phyloP scores from a whole-genome alignment of 352 stramenopile genomes.

The Phytophthora agathidicida region DNA sequence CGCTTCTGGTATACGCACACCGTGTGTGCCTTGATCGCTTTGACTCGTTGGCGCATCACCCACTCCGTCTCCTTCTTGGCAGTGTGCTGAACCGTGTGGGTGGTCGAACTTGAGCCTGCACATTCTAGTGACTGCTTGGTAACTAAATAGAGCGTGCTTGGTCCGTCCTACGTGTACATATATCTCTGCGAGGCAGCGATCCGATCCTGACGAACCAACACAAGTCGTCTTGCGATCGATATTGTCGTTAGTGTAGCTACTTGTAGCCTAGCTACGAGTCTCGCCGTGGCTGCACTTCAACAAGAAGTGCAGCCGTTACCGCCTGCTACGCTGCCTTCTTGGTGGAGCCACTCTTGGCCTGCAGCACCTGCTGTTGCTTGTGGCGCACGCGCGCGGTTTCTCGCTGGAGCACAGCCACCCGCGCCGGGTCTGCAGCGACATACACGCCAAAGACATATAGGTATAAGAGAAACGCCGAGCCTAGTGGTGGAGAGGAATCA shows the following conservation, averaged over 20 bases:
- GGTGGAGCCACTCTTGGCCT: conserved; percentile 23
- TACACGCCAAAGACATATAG: not conserved
- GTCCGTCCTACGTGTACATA: no score
- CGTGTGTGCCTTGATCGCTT: no score
- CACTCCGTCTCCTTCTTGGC: not conserved
- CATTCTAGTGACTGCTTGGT: no score
- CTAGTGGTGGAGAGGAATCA: conserved; percentile 24
- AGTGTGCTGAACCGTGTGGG: not conserved
- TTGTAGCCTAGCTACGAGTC: no score
- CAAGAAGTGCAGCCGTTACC: conserved; percentile 7
- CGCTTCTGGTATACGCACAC: no score
- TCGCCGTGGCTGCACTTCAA: conserved; percentile 4
- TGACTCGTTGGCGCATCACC: conserved; percentile 17
- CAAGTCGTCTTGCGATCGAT: not conserved
- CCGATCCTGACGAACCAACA: conserved; percentile 14
- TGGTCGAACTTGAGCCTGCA: not conserved
- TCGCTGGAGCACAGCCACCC: conserved; percentile 57
- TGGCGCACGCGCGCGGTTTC: conserved; percentile 64
- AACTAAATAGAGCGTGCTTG: conserved; percentile 21
- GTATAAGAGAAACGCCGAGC: conserved; percentile 7
- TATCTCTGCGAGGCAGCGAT: no score
- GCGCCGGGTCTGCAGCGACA: conserved; percentile 48
- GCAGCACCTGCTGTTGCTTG: conserved; percentile 54
- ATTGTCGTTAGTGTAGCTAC: no score
- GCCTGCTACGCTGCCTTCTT: conserved; percentile 40